Conservation (phyloP, 306 rosid species). For the Luffa aegyptiaca region DNA sequence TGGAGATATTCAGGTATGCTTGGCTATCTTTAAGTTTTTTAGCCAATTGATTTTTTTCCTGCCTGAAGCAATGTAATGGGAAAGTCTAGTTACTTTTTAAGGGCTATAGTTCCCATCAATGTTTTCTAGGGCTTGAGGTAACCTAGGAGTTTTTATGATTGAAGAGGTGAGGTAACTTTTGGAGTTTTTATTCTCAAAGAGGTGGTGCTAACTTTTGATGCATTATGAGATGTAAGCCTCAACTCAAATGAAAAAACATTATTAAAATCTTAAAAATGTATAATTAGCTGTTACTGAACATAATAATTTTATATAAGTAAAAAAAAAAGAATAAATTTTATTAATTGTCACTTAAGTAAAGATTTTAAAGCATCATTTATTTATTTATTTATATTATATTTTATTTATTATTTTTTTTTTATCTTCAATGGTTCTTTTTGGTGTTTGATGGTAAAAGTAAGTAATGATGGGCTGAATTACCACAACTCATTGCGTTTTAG, state of each 20-base stretch:
- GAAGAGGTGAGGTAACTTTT: not conserved
- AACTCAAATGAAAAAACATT: not conserved
- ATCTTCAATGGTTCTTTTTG: not conserved
- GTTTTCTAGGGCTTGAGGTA: not conserved
- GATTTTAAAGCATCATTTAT: not conserved
- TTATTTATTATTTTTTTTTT: not conserved
- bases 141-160: not conserved
- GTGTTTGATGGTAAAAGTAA: not conserved
- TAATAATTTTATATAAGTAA: not conserved
- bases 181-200: not conserved
- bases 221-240: not conserved
- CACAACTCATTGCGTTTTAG: not conserved
- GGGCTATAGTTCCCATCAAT: not conserved
- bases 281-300: not conserved
- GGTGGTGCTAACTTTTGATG: not conserved
- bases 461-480: not conserved
- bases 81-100: not conserved
- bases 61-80: not conserved
- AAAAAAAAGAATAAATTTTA: not conserved
- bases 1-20: conserved; percentile 77
- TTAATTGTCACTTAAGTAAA: not conserved
- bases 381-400: too few species aligned
- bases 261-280: not conserved
- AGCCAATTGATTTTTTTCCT: not conserved
- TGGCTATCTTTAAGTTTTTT: not conserved